Evolutionary conservation across 805 yeast species (phyloP).

Genomic region (Candida lessepsii): DNA sequence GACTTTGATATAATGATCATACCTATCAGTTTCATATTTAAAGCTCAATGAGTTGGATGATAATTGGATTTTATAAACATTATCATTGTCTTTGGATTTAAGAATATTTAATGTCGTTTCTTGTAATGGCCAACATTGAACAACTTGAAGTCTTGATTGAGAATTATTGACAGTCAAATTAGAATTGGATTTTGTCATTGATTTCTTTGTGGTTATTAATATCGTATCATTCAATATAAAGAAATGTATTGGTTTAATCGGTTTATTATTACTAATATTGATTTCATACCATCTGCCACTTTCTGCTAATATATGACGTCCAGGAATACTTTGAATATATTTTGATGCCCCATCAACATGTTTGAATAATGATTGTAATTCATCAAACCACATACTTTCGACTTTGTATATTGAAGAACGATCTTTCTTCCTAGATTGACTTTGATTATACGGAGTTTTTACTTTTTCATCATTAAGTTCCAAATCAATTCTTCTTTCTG

Average conservation of each 20-base stretch:
- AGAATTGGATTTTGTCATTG: conserved; percentile 9
- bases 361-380: conserved; percentile 65
- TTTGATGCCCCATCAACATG: conserved; percentile 93
- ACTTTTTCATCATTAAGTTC: conserved; percentile 26
- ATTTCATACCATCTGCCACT: conserved; percentile 85
- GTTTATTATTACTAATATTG: conserved; percentile 81
- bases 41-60: conserved; percentile 49
- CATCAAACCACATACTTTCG: conserved; percentile 79
- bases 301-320: conserved; percentile 76
- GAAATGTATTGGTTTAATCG: conserved; percentile 70
- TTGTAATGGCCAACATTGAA: conserved; percentile 74
- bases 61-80: conserved; percentile 44
- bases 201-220: conserved; percentile 65
- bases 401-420: conserved; percentile 69
- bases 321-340: conserved; percentile 68
- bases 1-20: conserved; percentile 55
- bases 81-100: conserved; percentile 24
- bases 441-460: conserved; percentile 17
- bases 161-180: conserved; percentile 22
- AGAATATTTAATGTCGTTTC: conserved; percentile 50
- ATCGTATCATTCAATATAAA: conserved; percentile 76
- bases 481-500: conserved; percentile 52
- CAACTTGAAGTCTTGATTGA: conserved; percentile 55
- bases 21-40: conserved; percentile 59
- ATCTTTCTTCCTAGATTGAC: conserved; percentile 38